A percentile compares a stretch with the other conserved stretches of the same genome.
These are phyloP conservation scores for Colletotrichum lindemuthianum DNA, from an alignment of 2,329 filamentous ascomycete genomes.

Conservation along the genomic window DNA sequence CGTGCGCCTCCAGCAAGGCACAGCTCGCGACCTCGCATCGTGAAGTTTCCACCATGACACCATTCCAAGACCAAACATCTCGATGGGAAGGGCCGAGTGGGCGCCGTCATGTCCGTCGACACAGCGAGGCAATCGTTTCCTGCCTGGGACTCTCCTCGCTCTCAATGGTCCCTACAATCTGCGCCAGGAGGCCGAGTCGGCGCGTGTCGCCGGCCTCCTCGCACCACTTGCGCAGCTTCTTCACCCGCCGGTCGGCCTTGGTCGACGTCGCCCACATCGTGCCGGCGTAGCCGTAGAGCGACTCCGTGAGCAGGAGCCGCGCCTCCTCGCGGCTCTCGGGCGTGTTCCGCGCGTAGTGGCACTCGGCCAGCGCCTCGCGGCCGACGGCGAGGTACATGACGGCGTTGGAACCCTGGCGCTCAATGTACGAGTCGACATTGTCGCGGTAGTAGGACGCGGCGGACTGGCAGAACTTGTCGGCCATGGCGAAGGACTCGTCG, in stretches of 20 bases:
- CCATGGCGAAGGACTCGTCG: slow-evolving; percentile 10
- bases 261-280: slow-evolving; percentile 4
- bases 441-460: not conserved
- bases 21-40: not conserved
- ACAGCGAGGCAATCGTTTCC: not conserved
- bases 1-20: slow-evolving; percentile 1
- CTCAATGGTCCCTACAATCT: slow-evolving; percentile 14
- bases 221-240: slow-evolving; percentile 26
- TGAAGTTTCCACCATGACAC: slow-evolving; percentile 2
- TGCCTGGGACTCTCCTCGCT: not conserved
- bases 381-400: slow-evolving; percentile 4
- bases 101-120: too few relatives aligned
- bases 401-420: not conserved
- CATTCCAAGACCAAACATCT: not conserved
- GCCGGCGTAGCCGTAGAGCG: slow-evolving; percentile 9
- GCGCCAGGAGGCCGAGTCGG: not conserved
- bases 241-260: slow-evolving; percentile 14
- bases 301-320: slow-evolving; percentile 1
- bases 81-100: too few relatives aligned
- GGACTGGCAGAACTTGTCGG: slow-evolving; percentile 4
- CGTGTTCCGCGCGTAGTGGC: slow-evolving; percentile 5
- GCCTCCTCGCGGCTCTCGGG: not conserved
- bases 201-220: not conserved
- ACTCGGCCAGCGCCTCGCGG: slow-evolving; percentile 24
- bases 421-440: not conserved